Conservation (phyloP, 2,329 filamentous ascomycete genomes). For the Cladophialophora immunda region DNA sequence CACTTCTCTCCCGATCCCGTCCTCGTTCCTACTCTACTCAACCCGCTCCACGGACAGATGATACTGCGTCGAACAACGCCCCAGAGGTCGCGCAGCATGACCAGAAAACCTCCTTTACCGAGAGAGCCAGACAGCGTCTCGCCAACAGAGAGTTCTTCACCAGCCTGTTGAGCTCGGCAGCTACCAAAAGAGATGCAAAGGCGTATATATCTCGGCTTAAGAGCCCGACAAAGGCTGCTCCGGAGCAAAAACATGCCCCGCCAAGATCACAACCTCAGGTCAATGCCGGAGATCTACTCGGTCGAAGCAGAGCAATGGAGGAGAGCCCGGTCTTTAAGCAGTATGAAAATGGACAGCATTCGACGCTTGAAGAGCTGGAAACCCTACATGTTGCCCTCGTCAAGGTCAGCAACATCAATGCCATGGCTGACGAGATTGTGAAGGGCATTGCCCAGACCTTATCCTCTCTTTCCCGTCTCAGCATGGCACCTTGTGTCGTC, state of each 20-base stretch:
- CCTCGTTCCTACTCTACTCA: constrained; percentile 34
- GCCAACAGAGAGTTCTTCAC: constrained; percentile 79
- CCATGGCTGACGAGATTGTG: constrained; percentile 73
- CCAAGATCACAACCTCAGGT: constrained; percentile 44
- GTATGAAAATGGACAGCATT: constrained; percentile 51
- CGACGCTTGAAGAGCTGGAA: constrained; percentile 51
- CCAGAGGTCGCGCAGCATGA: constrained; percentile 10
- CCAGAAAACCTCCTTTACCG: constrained; percentile 42
- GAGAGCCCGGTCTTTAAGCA: constrained; percentile 69
- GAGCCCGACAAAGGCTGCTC: constrained; percentile 44
- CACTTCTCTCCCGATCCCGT: constrained; percentile 7
- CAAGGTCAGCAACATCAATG: constrained; percentile 79
- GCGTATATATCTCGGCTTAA: constrained; percentile 90
- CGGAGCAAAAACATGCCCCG: constrained; percentile 36
- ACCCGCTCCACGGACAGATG: constrained; percentile 35
- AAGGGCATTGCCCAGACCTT: constrained; percentile 82
- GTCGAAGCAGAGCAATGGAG: constrained; percentile 65
- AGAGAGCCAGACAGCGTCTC: constrained; percentile 54
- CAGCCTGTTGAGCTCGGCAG: constrained; percentile 84
- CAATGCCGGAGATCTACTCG: constrained; percentile 66
- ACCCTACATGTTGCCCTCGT: constrained; percentile 81
- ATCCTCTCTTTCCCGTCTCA: constrained; percentile 81
- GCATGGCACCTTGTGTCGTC: constrained; percentile 82
- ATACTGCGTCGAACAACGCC: constrained; percentile 33
- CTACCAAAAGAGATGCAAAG: constrained; percentile 91